Conservation (phyloP, 2,329 filamentous ascomycete genomes). For the Colletotrichum musicola region DNA sequence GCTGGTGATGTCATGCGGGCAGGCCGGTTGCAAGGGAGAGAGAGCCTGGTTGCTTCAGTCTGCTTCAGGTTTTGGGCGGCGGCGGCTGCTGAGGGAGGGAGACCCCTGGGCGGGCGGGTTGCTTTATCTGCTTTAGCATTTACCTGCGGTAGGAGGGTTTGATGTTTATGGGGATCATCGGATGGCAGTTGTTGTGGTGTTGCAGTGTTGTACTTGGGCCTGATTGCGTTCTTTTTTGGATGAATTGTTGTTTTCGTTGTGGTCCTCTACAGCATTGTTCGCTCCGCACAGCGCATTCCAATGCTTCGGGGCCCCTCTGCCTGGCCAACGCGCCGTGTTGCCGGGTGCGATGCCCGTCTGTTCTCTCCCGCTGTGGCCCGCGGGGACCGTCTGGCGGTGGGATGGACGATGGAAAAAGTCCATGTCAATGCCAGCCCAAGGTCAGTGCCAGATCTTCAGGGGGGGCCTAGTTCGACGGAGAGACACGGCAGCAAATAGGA, state of each 20-base stretch:
- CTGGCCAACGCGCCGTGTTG: conserved; percentile 7
- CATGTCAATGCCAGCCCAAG: background rate
- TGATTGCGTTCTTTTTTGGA: no score
- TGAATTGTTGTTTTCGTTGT: no score
- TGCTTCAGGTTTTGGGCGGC: conserved; percentile 27
- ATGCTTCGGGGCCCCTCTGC: background rate
- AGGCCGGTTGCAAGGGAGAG: conserved; percentile 1
- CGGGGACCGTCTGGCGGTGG: background rate
- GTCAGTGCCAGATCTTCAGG: background rate
- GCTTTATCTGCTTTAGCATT: background rate
- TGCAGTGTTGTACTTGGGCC: background rate
- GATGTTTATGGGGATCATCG: conserved; percentile 14
- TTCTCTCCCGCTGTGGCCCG: background rate
- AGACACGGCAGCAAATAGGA: background rate
- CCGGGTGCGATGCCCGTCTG: background rate
- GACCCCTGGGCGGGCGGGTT: conserved; percentile 1
- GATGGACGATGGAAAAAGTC: background rate
- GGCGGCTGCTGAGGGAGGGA: conserved; percentile 6
- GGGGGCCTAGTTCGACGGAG: background rate
- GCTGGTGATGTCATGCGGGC: conserved; percentile 24
- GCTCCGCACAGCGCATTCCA: no score
- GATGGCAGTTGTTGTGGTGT: conserved; percentile 3
- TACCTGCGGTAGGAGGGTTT: background rate
- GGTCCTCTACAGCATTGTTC: background rate
- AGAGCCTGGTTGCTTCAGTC: conserved; percentile 14